Evolutionary conservation across 2,329 filamentous ascomycete genomes (phyloP), one percentile per base, ranked within the genome.

Genomic region (Trichophyton benhamiae): DNA sequence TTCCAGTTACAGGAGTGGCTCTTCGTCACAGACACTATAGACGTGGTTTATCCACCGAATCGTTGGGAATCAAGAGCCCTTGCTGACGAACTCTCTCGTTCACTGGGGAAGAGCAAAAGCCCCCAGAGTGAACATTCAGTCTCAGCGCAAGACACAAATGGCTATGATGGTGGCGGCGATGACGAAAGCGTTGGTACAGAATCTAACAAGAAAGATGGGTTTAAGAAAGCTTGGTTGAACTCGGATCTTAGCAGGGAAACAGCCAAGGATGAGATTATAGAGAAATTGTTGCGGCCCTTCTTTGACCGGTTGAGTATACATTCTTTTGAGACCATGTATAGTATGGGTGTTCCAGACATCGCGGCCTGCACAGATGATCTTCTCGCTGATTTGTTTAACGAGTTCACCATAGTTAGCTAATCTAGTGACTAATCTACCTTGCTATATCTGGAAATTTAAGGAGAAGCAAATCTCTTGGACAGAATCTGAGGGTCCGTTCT

Each of bases 1-100:
- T 99, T 97, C 75, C 94, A 97, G 73, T 82, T 97, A n/a, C 87
- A 95, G 69, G 90, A 96, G 77, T 99, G 94, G 94, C 83, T 97
- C 3, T 99, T 96, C 73, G 86, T 99, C 61, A 95, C 91, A 1
- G 94, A 99, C 74, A 97, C 92, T 13, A 91, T 96, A 65, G 94
- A 99, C 68, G 91, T 94, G 0, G 88, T 99, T 38, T 95, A 99
- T 74, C 85, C 88, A 11, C 86, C 89, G 0, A 76, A 83, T 13
- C 77, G 79, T 59, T 87, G 86, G 75, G 81, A 85, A 63, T 82
- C 89, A 1, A 78, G 88, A 2, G 89, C 89, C 2, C 81, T 97
- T 3, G 87, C 88, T 0, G 94, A 97, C 67, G 88, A 94, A 68
- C 79, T 96, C 7, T 87, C 89, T 0, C 89, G 95, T 66, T 85